Conservation (phyloP, 129 eudicot species). For the sunflower (Helianthus annuus) region HanXRQr2.0-SUNRISE NC_035449.2:154717789-154718288, state of each 20-base stretch:
- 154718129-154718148: no score
- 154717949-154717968: constrained; percentile 26
- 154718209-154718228: no score
- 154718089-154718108: not conserved
- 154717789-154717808: constrained; percentile 8
- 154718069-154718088: not conserved
- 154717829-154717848: not conserved
- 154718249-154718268: no score
- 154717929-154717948: constrained; percentile 41
- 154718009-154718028: constrained; percentile 10
- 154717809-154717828: no score
- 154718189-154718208: no score
- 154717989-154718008: constrained; percentile 33
- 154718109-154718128: constrained; percentile 6
- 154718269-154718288: no score
- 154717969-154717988: constrained; percentile 22
- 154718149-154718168: no score
- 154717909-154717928: constrained; percentile 68
- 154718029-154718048: not conserved
- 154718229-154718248: no score
- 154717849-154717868: not conserved
- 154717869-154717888: not conserved
- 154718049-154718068: not conserved
- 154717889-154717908: constrained; percentile 65
- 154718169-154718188: no score